These are phyloP conservation scores for Talaromyces marneffei DNA, from an alignment of 2,329 filamentous ascomycete species.

Conservation along the genomic window DNA sequence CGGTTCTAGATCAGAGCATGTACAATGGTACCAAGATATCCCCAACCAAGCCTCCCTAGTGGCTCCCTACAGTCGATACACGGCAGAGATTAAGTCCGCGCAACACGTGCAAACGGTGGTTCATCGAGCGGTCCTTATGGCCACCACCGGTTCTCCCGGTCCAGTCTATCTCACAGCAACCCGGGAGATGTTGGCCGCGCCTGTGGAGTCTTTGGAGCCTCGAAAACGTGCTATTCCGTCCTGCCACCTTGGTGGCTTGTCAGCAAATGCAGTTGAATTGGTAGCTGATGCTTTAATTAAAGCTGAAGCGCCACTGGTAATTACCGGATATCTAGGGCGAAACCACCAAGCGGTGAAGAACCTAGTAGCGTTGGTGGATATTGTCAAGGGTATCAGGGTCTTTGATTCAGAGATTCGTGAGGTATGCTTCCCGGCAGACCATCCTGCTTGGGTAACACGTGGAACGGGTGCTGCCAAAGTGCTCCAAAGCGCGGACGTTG, in stretches of 20 bases:
- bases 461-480: constrained; percentile 66
- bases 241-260: constrained; percentile 58
- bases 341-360: constrained; percentile 37
- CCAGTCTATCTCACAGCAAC: constrained; percentile 74
- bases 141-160: constrained; percentile 65
- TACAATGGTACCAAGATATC: constrained; percentile 77
- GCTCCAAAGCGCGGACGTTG: constrained; percentile 71
- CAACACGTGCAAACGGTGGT: constrained; percentile 82
- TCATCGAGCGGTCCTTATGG: constrained; percentile 73
- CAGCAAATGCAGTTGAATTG: constrained; percentile 36
- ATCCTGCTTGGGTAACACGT: constrained; percentile 58
- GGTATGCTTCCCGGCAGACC: constrained; percentile 39
- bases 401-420: constrained; percentile 47
- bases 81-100: constrained; percentile 73
- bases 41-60: constrained; percentile 73
- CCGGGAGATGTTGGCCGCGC: constrained; percentile 75
- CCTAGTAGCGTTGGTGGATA: constrained; percentile 42
- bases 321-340: constrained; percentile 46
- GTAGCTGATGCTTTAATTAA: constrained; percentile 37
- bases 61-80: constrained; percentile 75
- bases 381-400: constrained; percentile 41
- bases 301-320: constrained; percentile 43
- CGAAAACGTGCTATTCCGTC: constrained; percentile 62
- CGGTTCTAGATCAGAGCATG: constrained; percentile 69
- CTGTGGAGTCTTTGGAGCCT: constrained; percentile 62